A percentile compares a stretch with the other conserved stretches of the same genome.
These are phyloP conservation scores for Plectranthus barbatus DNA, from an alignment of 257 asterid genomes.

Conservation along the genomic window DNA sequence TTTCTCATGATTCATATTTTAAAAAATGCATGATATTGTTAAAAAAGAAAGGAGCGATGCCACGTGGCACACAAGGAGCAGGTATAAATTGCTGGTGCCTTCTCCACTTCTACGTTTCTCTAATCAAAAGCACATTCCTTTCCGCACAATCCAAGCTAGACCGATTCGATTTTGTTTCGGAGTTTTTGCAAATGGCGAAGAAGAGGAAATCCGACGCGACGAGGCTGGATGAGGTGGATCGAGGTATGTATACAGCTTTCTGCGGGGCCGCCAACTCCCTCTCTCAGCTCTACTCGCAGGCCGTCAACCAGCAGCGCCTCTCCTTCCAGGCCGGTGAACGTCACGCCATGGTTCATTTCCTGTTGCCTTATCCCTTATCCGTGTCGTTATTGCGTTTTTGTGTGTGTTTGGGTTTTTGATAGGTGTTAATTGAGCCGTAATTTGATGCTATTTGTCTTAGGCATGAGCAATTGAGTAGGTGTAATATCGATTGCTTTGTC, in stretches of 20 bases:
- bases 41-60: neutral
- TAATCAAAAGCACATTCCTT: conserved; percentile 23
- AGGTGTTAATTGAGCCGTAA: neutral
- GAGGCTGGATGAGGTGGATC: conserved; percentile 91
- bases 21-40: too few species aligned
- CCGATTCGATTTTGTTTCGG: neutral
- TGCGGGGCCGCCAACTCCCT: conserved; percentile 82
- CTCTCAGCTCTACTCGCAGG: conserved; percentile 85
- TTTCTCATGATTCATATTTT: too few species aligned
- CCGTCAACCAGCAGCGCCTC: conserved; percentile 74
- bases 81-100: neutral
- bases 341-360: conserved; percentile 54
- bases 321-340: conserved; percentile 91
- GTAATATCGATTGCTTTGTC: neutral
- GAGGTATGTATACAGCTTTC: conserved; percentile 71
- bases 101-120: neutral
- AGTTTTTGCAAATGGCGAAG: conserved; percentile 47
- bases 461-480: neutral
- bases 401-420: neutral
- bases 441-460: neutral
- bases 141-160: neutral
- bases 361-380: neutral
- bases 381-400: neutral
- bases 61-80: conserved; percentile 14
- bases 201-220: conserved; percentile 81